Base-by-base conservation (phyloP, 2,329 filamentous ascomycete genomes). In the Alternaria sp. region DNA sequence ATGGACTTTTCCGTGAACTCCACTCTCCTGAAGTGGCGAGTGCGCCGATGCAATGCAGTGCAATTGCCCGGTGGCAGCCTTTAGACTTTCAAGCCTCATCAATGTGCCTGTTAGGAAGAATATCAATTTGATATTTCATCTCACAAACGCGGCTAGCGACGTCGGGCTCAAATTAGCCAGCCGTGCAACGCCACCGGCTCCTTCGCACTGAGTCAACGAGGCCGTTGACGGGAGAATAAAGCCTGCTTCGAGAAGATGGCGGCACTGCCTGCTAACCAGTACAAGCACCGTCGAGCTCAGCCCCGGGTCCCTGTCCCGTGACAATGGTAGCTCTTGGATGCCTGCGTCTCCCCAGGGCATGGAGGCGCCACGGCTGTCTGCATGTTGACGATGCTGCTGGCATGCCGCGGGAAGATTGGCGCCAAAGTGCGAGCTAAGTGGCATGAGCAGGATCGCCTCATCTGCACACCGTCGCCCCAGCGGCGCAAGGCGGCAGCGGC, bases 31-130 rank as follows among this genome's bases (percentile, higher is more conserved):
- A 78, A 74, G 45, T 59, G 73, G 77, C 76, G 47, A 65, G 65
- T 72, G 63, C 62, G 47, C 77, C 77, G 77, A 77, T 69, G 76
- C 76, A 74, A 64, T 71, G 70, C 67, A 60, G 63, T 67, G 67
- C 62, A 67, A 69, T 67, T 67, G 69, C 64, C 72, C 68, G 63
- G 66, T 66, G 59, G 67, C 70, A 62, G 57, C 43, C 68, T 66
- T 70, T 67, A 59, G 61, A 63, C 63, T 67, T 65, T 74, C 67
- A 69, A 77, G 71, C 71, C 75, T 77, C 73, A 76, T 72, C 70
- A 70, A 72, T 69, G 62, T 67, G 66, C 62, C 62, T 70, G 64
- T 61, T 64, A 57, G 51, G 32, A 45, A 52, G 45, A 63, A 63
- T 66, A 67, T 63, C 67, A 60, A 63, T 66, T 63, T 58, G 63